Evolutionary conservation across 2,329 filamentous ascomycete species (phyloP), one percentile per base, ranked within the genome.

Genomic region (Fusarium staphyleae): DNA sequence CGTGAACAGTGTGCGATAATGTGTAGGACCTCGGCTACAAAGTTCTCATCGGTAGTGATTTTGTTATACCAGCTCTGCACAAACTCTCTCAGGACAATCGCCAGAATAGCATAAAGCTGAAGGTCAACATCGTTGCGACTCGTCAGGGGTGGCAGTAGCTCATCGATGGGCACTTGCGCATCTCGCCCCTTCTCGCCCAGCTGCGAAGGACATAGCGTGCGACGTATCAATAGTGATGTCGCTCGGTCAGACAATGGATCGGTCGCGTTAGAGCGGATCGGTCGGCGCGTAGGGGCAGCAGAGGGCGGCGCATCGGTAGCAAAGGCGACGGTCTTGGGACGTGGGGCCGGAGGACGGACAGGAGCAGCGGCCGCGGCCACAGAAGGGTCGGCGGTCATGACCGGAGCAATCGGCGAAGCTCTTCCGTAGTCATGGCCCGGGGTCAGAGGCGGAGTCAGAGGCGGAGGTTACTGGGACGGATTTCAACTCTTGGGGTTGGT

Each of bases 101-200:
- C 90, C 55, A 99, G 87, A 55, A 98, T 84, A 22, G 91, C 93
- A 71, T 98, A 99, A 4, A 99, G 82, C 75, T 99, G 90, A 50
- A 96, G 78, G 73, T 99, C 95, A 54, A 98, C 86, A 65, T 96
- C 91, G 72, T 96, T 96, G 44, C 91, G 92, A 77, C 92, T 96
- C 41, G 93, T 98, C 68, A 99, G 80, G 32, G 93, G 92, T 53
- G 93, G 95, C 37, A 99, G 79, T 35, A 96, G 78, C 65, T 93
- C 89, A 55, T 96, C 87, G 63, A 96, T 87, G 41, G 90, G 84
- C 24, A 76, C 73, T 53, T 67, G 69, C 22, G 59, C 61, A 56
- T 75, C 75, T 52, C 74, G 74, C 36, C 82, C 83, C 65, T 88
- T 78, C 74, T 89, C 78, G 62, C 78, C 71, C 39, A 81, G 77